Evolutionary conservation across 192 early-diverging fungal species (phyloP), one percentile per base, ranked within the genome.

Genomic region (Umbelopsis isabellina): DNA sequence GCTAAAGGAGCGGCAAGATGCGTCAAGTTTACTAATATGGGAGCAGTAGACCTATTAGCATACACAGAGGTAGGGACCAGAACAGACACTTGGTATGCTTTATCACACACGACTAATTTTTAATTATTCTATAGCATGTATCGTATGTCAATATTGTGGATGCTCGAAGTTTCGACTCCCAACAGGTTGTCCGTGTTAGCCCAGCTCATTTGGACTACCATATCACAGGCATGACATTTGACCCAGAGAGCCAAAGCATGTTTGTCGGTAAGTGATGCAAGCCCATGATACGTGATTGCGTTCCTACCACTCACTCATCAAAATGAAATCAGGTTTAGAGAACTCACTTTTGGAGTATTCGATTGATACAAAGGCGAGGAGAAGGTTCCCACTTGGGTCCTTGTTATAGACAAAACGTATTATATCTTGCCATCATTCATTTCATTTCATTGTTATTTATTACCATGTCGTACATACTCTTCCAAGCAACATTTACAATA

Each of bases 61-160:
- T 93, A 86, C 58, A 90, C 91, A 37, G 96, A 94, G 65, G 72
- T 73, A 47, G 15, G 49, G 20, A 21, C 0, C 20, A 37, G 2
- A 45, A 5, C 6, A 35, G 41, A 45, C 45, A 85, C 75, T 15
- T 35, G 53, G 41, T 16, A 22, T 52, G 49, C 7, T 61, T 20
- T 16, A 48, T 44, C 51, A 35, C 25, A 22, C 4, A 10, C 16
- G 5, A 25, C 16, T 58, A 53, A 47, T 46, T 15, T 4, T 20
- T 8, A 58, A 21, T 4, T 25, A 49, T 23, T 1, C 18, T 52
- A 30, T 47, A 74, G 86, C 93, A 93, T 69, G 85, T 91, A 44
- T 94, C 91, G 1, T 96, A 94, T 79, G 84, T 98, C 41, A 92
- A 93, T 67, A 79, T 97, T 49, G 93, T 97, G 7, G 97, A 98